phyloP scores from a whole-genome alignment of 2,329 filamentous ascomycete genomes.

The Dothistroma pini region DNA sequence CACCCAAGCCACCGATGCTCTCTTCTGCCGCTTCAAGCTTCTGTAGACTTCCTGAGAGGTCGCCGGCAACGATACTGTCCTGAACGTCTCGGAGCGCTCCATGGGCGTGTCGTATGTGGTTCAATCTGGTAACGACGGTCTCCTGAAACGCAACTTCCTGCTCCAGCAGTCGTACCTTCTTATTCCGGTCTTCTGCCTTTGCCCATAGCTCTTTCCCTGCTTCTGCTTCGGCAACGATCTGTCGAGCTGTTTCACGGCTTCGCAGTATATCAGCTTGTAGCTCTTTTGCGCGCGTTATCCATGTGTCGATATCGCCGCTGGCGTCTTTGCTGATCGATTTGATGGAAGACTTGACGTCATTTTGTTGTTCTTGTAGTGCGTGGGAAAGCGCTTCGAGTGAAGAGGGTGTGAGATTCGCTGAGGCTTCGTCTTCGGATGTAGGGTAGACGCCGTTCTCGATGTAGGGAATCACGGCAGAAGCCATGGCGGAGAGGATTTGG shows the following conservation, averaged over 20 bases:
- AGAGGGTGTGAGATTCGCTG: conserved; percentile 49
- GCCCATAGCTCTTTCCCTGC: conserved; percentile 61
- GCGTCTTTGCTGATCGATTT: conserved; percentile 71
- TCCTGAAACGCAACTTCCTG: conserved; percentile 59
- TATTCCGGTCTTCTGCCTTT: conserved; percentile 58
- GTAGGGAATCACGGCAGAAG: conserved; percentile 62
- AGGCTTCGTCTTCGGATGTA: conserved; percentile 53
- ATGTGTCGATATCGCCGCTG: conserved; percentile 75
- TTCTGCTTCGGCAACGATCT: conserved; percentile 76
- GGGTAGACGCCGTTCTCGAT: conserved; percentile 56
- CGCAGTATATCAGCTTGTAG: conserved; percentile 81
- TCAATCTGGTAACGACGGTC: conserved; percentile 48
- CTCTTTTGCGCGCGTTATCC: conserved; percentile 79
- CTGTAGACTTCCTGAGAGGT: conserved; percentile 48
- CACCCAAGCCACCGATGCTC: conserved; percentile 58
- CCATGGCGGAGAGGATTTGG: conserved; percentile 36
- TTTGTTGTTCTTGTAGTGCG: conserved; percentile 49
- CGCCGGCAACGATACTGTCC: conserved; percentile 41
- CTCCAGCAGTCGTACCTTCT: conserved; percentile 54
- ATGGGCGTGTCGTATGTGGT: conserved; percentile 51
- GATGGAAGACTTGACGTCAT: conserved; percentile 64
- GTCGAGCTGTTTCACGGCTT: conserved; percentile 72
- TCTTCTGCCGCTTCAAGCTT: conserved; percentile 48
- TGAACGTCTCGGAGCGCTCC: conserved; percentile 47
- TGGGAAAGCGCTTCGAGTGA: conserved; percentile 50